Evolutionary conservation across 2,329 filamentous ascomycete genomes (phyloP).

Genomic region (Alternaria sp.): DNA sequence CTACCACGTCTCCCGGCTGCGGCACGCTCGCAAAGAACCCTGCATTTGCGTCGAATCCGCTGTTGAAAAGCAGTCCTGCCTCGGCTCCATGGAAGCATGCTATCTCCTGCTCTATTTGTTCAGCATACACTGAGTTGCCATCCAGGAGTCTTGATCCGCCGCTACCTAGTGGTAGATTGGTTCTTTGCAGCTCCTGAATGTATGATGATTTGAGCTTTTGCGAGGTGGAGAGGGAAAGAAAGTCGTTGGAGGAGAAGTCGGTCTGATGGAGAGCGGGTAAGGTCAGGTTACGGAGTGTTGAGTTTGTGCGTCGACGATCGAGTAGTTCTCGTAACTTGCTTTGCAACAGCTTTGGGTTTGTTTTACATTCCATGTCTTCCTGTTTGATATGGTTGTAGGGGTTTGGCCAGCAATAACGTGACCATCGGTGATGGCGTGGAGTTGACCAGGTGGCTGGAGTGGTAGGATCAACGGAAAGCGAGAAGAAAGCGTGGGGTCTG

Average conservation of each 20-base stretch:
- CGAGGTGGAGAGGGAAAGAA: slow-evolving; percentile 65
- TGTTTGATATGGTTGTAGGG: background rate
- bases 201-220: slow-evolving; percentile 59
- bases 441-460: background rate
- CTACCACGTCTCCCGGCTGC: slow-evolving; percentile 60
- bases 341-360: slow-evolving; percentile 29
- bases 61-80: slow-evolving; percentile 67
- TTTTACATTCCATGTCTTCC: slow-evolving; percentile 21
- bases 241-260: slow-evolving; percentile 74
- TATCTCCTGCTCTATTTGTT: slow-evolving; percentile 66
- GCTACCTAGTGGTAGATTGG: slow-evolving; percentile 60
- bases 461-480: slow-evolving; percentile 3
- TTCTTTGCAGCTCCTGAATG: slow-evolving; percentile 55
- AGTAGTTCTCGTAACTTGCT: slow-evolving; percentile 44
- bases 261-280: slow-evolving; percentile 45
- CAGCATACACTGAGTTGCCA: slow-evolving; percentile 69
- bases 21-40: slow-evolving; percentile 60
- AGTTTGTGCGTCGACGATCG: slow-evolving; percentile 50
- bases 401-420: background rate
- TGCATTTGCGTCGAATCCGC: slow-evolving; percentile 60
- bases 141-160: slow-evolving; percentile 70
- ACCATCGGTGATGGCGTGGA: slow-evolving; percentile 1
- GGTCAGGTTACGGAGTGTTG: slow-evolving; percentile 46
- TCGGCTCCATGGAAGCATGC: slow-evolving; percentile 68
- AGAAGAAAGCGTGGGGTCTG: slow-evolving; percentile 11